Percentiles rank a stretch among this genome's conserved stretches.
Evolutionary conservation across 2,329 filamentous ascomycete genomes (phyloP).

Genomic region (Penicillium sp.): DNA sequence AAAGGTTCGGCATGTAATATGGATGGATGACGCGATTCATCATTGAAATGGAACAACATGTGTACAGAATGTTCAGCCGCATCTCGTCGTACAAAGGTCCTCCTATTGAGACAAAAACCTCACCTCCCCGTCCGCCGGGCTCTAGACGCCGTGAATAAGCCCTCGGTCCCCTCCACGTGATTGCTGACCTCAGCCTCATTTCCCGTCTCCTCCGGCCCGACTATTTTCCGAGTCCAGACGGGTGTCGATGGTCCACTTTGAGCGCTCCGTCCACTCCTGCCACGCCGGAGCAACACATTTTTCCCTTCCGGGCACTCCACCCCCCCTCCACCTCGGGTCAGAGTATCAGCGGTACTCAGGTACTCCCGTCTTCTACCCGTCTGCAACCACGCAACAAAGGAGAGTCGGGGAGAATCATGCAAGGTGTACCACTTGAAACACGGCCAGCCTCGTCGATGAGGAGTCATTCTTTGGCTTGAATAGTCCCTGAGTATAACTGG

Average conservation of each 20-base stretch:
- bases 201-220: constrained; percentile 20
- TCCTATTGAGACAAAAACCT: too few species aligned
- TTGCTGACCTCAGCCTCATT: constrained; percentile 13
- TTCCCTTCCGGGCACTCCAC: neutral
- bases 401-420: neutral
- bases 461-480: neutral
- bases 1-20: neutral
- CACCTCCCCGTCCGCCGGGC: too few species aligned
- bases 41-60: too few species aligned
- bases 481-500: neutral
- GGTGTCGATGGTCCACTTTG: neutral
- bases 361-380: neutral
- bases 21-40: neutral
- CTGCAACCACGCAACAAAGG: neutral
- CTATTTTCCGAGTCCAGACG: constrained; percentile 23
- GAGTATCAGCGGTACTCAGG: neutral
- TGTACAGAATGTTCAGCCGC: neutral
- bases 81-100: neutral
- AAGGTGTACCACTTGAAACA: neutral
- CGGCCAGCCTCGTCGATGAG: neutral
- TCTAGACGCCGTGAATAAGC: too few species aligned
- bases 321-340: too few species aligned
- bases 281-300: neutral
- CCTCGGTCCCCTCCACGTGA: neutral
- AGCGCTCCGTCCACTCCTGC: neutral